phyloP scores from a whole-genome alignment of 2,329 filamentous ascomycete genomes.

The Exophiala lecanii-corni region DNA sequence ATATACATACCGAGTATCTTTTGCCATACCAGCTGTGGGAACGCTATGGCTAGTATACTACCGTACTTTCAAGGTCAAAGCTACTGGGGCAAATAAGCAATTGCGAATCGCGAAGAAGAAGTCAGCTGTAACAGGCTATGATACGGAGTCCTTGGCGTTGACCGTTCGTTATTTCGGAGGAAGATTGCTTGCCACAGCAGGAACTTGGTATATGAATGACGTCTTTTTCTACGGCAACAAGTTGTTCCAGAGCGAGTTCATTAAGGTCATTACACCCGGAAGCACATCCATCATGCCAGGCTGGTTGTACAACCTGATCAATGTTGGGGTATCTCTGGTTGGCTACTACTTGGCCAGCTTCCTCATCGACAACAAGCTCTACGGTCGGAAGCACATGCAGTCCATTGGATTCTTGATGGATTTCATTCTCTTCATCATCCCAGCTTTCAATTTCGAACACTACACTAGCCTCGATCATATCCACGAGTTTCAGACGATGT shows the following conservation, averaged over 20 bases:
- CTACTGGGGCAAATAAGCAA: slow-evolving; percentile 66
- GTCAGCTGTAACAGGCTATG: slow-evolving; percentile 83
- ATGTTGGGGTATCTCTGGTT: slow-evolving; percentile 76
- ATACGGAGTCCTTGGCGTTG: slow-evolving; percentile 72
- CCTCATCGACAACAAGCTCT: slow-evolving; percentile 92
- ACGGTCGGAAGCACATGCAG: slow-evolving; percentile 95
- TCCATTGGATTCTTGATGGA: slow-evolving; percentile 88
- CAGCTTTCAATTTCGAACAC: slow-evolving; percentile 82
- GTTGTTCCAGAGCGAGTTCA: slow-evolving; percentile 90
- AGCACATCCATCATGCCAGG: slow-evolving; percentile 71
- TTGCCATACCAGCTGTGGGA: slow-evolving; percentile 83
- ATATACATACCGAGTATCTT: slow-evolving; percentile 88
- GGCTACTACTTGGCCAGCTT: slow-evolving; percentile 87
- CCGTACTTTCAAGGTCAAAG: slow-evolving; percentile 89
- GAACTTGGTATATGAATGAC: slow-evolving; percentile 92
- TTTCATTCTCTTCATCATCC: slow-evolving; percentile 90
- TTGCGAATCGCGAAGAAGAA: slow-evolving; percentile 80
- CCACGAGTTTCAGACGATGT: slow-evolving; percentile 89
- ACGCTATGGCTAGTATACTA: slow-evolving; percentile 96
- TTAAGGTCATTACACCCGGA: slow-evolving; percentile 68
- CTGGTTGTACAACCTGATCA: slow-evolving; percentile 91
- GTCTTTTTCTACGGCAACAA: slow-evolving; percentile 99
- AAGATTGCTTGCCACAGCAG: slow-evolving; percentile 79
- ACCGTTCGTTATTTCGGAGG: slow-evolving; percentile 81
- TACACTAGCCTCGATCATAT: slow-evolving; percentile 69